Conservation (phyloP, 1,284 basidiomycete genomes). For the Mycena citricolor region DNA sequence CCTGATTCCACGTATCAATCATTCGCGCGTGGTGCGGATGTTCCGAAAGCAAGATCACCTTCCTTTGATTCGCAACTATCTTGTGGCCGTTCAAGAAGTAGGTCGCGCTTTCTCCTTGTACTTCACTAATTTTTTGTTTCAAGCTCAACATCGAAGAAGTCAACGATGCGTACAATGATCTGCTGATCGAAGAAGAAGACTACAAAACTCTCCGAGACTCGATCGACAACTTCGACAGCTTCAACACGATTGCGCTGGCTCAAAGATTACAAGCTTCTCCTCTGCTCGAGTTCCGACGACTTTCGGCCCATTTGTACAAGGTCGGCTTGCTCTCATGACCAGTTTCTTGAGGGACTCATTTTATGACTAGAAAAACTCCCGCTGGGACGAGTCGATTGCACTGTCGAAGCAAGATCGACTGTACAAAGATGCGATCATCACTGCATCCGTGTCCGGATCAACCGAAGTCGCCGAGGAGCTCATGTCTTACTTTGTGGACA, state of each 20-base stretch:
- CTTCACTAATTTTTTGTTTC: conserved; percentile 17
- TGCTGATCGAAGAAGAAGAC: conserved; percentile 98
- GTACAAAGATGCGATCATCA: conserved; percentile 94
- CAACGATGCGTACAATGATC: conserved; percentile 96
- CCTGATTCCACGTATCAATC: conserved; percentile 91
- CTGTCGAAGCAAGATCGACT: conserved; percentile 95
- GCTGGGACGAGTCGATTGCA: conserved; percentile 93
- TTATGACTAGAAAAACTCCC: conserved; percentile 76
- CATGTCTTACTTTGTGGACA: conserved; percentile 91
- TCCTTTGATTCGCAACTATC: conserved; percentile 92
- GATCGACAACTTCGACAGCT: conserved; percentile 97
- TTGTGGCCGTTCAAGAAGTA: conserved; percentile 94
- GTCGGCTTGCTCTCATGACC: conserved; percentile 37
- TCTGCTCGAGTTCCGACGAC: conserved; percentile 91
- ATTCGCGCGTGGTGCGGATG: conserved; percentile 92
- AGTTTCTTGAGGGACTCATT: too few relatives aligned
- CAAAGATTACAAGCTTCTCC: conserved; percentile 87
- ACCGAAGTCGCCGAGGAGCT: conserved; percentile 92
- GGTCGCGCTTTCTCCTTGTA: conserved; percentile 28
- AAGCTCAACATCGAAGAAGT: conserved; percentile 95
- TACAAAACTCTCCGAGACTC: conserved; percentile 95
- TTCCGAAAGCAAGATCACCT: conserved; percentile 96
- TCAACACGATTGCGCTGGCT: conserved; percentile 90
- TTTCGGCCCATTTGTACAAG: conserved; percentile 96
- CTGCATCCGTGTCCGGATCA: conserved; percentile 76